Evolutionary conservation across 768 basidiomycete species (phyloP).

Genomic region (Saitozyma podzolica): DNA sequence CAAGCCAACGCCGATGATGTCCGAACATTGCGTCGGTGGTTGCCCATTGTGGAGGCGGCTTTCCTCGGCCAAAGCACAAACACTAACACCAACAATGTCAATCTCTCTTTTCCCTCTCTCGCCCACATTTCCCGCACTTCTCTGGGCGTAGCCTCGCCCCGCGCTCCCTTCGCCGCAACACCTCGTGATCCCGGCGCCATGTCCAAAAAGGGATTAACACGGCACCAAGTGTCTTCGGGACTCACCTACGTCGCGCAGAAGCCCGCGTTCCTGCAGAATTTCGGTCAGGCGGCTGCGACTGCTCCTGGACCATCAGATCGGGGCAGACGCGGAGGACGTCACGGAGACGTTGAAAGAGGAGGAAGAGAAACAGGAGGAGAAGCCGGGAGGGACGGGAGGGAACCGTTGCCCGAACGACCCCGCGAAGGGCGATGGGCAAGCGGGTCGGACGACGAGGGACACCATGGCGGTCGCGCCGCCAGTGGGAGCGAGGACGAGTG

Average conservation of each 20-base stretch:
- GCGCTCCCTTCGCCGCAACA: no score
- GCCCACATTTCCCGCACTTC: no score
- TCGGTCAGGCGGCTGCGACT: conserved; percentile 20
- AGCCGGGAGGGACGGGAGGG: conserved; percentile 17
- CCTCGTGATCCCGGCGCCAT: background rate
- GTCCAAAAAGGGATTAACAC: conserved; percentile 8
- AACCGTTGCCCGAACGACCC: conserved; percentile 42
- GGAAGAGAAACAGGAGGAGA: no score
- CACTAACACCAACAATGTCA: no score
- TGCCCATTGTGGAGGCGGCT: conserved; percentile 11
- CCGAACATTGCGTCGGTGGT: conserved; percentile 1
- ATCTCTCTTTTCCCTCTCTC: no score
- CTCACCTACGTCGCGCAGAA: conserved; percentile 26
- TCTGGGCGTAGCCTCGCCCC: no score
- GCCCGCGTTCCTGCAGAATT: conserved; percentile 32
- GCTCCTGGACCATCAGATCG: conserved; percentile 3
- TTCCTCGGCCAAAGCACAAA: background rate
- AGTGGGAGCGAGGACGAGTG: conserved; percentile 75
- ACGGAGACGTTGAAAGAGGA: no score
- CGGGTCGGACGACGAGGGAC: conserved; percentile 46
- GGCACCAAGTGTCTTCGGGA: conserved; percentile 20
- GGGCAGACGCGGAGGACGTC: background rate
- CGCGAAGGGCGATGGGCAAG: conserved; percentile 46
- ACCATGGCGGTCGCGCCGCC: conserved; percentile 45
- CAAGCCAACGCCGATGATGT: no score